Evolutionary conservation across 2,329 filamentous ascomycete species (phyloP).

Genomic region (Penicillium palitans): DNA sequence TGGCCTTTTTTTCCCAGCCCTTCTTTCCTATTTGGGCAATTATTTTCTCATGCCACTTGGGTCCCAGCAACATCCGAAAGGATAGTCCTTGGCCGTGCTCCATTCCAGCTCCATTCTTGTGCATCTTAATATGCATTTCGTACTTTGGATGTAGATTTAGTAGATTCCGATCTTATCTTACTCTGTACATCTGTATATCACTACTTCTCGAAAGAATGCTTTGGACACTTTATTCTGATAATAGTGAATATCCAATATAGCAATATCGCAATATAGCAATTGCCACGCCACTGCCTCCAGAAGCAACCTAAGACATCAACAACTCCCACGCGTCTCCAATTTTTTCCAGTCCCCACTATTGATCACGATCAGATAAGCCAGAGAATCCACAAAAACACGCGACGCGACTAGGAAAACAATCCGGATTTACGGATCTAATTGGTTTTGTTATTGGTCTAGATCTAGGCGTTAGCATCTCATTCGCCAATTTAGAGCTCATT

Average conservation of each 20-base stretch:
- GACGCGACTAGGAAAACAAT: constrained; percentile 22
- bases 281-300: not conserved
- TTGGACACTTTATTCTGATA: not conserved
- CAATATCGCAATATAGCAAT: not conserved
- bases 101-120: constrained; percentile 18
- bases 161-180: constrained; percentile 13
- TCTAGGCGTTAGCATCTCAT: constrained; percentile 1
- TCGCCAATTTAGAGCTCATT: constrained; percentile 3
- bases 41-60: constrained; percentile 25
- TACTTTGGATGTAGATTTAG: not conserved
- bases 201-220: not conserved
- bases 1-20: not conserved
- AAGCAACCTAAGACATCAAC: not conserved
- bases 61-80: constrained; percentile 26
- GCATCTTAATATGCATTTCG: not conserved
- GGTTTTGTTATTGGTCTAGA: constrained; percentile 12
- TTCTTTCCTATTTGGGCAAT: constrained; percentile 7
- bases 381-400: constrained; percentile 13
- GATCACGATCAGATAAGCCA: constrained; percentile 16
- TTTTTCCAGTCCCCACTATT: constrained; percentile 17
- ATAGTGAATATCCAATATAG: not conserved
- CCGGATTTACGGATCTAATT: constrained; percentile 28
- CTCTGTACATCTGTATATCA: not conserved
- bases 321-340: constrained; percentile 12
- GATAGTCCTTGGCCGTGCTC: constrained; percentile 22